Evolutionary conservation across 2,329 filamentous ascomycete species (phyloP).

Genomic region (Fusarium decemcellulare): DNA sequence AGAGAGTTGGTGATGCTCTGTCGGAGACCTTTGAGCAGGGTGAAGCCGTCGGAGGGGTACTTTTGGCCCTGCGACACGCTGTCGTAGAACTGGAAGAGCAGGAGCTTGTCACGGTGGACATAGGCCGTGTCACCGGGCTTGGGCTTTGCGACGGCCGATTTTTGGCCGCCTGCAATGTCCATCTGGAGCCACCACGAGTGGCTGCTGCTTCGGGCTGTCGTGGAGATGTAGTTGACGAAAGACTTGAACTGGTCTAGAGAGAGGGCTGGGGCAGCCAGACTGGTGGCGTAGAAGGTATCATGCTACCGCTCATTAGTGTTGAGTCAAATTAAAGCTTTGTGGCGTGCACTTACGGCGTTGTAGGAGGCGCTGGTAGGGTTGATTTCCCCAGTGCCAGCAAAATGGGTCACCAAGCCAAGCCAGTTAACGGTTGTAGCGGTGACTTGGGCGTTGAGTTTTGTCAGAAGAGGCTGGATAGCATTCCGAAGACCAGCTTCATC

Average conservation of each 20-base stretch:
- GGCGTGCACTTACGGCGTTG: constrained; percentile 33
- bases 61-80: constrained; percentile 41
- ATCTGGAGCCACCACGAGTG: constrained; percentile 48
- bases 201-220: constrained; percentile 31
- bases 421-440: constrained; percentile 39
- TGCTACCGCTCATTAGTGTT: constrained; percentile 34
- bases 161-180: constrained; percentile 52
- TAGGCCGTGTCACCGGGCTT: constrained; percentile 52
- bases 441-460: constrained; percentile 31
- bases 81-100: constrained; percentile 67
- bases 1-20: constrained; percentile 49
- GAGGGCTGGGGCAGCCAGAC: constrained; percentile 44
- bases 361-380: constrained; percentile 46
- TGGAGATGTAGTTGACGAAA: constrained; percentile 45
- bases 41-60: constrained; percentile 54
- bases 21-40: constrained; percentile 52
- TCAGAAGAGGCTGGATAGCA: constrained; percentile 36
- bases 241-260: constrained; percentile 40
- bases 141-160: constrained; percentile 54
- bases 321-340: fast-evolving
- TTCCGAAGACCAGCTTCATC: constrained; percentile 31
- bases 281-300: constrained; percentile 51
- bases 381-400: constrained; percentile 31
- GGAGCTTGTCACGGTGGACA: constrained; percentile 59
- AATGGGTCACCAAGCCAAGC: constrained; percentile 46